Evolutionary conservation across 1,284 basidiomycete species (phyloP).

Genomic region (Meira miltonrushii): DNA sequence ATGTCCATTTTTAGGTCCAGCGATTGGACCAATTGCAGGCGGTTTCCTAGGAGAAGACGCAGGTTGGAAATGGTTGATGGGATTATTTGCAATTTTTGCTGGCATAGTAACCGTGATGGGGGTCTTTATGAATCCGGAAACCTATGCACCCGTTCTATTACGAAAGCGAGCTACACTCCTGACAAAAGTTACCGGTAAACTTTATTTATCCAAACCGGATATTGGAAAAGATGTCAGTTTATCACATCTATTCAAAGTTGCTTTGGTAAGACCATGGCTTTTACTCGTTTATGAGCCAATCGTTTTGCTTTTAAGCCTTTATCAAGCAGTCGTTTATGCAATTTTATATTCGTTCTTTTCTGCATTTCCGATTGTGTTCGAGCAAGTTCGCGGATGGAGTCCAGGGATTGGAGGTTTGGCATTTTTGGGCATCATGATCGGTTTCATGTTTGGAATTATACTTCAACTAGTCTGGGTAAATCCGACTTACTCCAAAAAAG

Average conservation of each 20-base stretch:
- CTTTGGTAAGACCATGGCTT: conserved; percentile 43
- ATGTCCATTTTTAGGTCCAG: conserved; percentile 74
- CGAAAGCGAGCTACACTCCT: conserved; percentile 35
- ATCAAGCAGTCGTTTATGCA: conserved; percentile 22
- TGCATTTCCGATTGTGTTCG: conserved; percentile 8
- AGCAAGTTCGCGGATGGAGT: conserved; percentile 9
- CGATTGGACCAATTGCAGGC: conserved; percentile 51
- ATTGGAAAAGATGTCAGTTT: conserved; percentile 33
- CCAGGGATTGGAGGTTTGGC: conserved; percentile 9
- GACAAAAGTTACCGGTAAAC: conserved; percentile 33
- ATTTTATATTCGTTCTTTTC: conserved; percentile 11
- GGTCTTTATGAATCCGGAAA: conserved; percentile 25
- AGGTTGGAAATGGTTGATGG: conserved; percentile 25
- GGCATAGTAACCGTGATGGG: conserved; percentile 52
- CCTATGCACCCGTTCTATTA: conserved; percentile 45
- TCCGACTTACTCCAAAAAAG: conserved; percentile 15
- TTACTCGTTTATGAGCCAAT: conserved; percentile 38
- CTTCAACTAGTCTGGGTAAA: conserved; percentile 11
- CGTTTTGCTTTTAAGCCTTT: conserved; percentile 27
- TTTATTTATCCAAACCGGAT: conserved; percentile 43
- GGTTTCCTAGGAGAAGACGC: conserved; percentile 19
- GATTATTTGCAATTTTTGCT: conserved; percentile 62
- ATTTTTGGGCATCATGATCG: conserved; percentile 4
- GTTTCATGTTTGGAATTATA: background rate
- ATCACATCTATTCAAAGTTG: conserved; percentile 30